These are phyloP conservation scores for Kodamaea jinghongensis DNA, from an alignment of 805 yeast genomes.

Conservation along the genomic window DNA sequence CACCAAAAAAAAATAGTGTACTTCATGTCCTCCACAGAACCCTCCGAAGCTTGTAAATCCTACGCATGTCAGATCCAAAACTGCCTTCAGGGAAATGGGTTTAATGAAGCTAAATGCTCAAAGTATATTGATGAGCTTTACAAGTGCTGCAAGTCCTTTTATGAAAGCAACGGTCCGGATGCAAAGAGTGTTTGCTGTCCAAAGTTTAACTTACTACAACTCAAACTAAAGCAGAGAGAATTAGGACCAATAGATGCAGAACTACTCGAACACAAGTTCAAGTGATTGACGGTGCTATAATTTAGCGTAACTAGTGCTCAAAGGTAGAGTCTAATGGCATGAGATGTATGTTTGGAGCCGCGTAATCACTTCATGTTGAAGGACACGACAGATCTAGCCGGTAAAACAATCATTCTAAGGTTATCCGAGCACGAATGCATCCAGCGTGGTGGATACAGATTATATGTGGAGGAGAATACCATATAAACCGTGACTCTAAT, in stretches of 20 bases:
- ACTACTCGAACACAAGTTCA: slow-evolving; percentile 20
- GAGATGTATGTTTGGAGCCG: slow-evolving; percentile 72
- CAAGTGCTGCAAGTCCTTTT: slow-evolving; percentile 69
- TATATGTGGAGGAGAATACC: slow-evolving; percentile 44
- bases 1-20: neutral
- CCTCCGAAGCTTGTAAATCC: slow-evolving; percentile 54
- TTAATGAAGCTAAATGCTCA: slow-evolving; percentile 74
- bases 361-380: slow-evolving; percentile 50
- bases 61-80: slow-evolving; percentile 84
- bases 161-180: slow-evolving; percentile 55
- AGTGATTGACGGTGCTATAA: neutral
- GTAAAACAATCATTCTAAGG: slow-evolving; percentile 68
- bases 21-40: neutral
- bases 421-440: slow-evolving; percentile 89
- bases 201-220: slow-evolving; percentile 53
- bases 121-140: slow-evolving; percentile 67
- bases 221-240: slow-evolving; percentile 65
- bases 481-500: slow-evolving; percentile 67
- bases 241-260: slow-evolving; percentile 59
- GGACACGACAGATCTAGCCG: slow-evolving; percentile 59
- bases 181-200: slow-evolving; percentile 79
- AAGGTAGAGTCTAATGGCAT: neutral
- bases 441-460: slow-evolving; percentile 41
- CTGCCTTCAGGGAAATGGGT: slow-evolving; percentile 61
- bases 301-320: too few relatives aligned